These are phyloP conservation scores for Cytospora piceicola DNA, from an alignment of 2,329 filamentous ascomycete species.

Conservation along the genomic window DNA sequence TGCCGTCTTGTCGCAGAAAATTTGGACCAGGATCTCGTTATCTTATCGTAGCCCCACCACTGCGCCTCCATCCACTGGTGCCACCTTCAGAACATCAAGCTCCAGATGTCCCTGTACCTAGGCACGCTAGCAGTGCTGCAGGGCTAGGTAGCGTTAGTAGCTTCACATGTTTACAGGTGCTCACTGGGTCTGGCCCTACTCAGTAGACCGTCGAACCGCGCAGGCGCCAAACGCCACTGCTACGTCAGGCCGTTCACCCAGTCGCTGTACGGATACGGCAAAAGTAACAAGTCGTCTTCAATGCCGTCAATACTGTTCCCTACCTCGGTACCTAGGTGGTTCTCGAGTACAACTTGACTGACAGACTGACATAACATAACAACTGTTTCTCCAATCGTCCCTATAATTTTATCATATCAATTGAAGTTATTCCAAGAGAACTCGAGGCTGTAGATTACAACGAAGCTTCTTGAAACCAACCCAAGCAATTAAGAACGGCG, in stretches of 20 bases:
- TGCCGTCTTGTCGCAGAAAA: conserved; percentile 10
- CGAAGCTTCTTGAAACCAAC: neutral
- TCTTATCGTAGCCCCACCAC: conserved; percentile 19
- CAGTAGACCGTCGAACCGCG: neutral
- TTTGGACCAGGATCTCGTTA: conserved; percentile 19
- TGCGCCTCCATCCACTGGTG: neutral
- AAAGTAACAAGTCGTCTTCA: neutral
- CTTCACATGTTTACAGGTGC: neutral
- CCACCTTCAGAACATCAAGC: neutral
- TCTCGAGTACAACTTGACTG: neutral
- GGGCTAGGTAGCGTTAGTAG: too few relatives aligned
- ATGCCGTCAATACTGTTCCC: neutral
- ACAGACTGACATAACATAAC: neutral
- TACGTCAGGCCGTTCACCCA: neutral
- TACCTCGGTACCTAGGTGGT: too few relatives aligned
- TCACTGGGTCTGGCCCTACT: neutral
- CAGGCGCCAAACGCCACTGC: neutral
- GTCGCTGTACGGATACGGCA: neutral
- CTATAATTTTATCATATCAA: too few relatives aligned
- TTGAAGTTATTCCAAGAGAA: too few relatives aligned
- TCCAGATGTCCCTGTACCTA: neutral
- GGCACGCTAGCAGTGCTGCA: too few relatives aligned
- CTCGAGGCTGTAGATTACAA: neutral
- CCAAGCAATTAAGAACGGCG: neutral
- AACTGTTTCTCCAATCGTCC: neutral